phyloP scores from a whole-genome alignment of 2,329 filamentous ascomycete species.

The Fusarium longipes region DNA sequence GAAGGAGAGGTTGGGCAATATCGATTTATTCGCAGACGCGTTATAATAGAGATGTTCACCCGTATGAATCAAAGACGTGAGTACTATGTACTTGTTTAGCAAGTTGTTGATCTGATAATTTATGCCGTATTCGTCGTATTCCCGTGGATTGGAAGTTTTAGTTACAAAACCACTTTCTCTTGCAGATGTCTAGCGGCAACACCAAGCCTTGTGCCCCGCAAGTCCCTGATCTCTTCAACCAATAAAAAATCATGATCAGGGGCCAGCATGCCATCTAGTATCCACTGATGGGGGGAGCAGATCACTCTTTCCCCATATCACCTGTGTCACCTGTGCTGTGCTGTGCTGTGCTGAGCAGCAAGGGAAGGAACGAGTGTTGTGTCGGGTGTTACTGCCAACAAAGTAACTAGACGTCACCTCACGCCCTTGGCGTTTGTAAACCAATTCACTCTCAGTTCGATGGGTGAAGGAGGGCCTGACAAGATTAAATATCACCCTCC shows the following conservation, averaged over 20 bases:
- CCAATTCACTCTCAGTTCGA: neutral
- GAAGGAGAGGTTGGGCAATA: neutral
- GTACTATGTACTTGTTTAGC: neutral
- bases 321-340: constrained; percentile 32
- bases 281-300: constrained; percentile 24
- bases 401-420: constrained; percentile 28
- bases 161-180: neutral
- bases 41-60: neutral
- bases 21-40: neutral
- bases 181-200: constrained; percentile 20
- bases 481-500: constrained; percentile 36
- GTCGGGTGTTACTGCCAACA: constrained; percentile 14
- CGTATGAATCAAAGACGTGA: neutral
- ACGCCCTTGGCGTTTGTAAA: constrained; percentile 27
- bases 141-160: neutral
- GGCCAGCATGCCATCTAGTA: constrained; percentile 17
- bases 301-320: constrained; percentile 34
- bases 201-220: constrained; percentile 33
- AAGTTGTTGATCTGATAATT: neutral
- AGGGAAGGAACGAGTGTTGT: constrained; percentile 14
- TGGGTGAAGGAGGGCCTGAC: constrained; percentile 5
- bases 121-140: constrained; percentile 31
- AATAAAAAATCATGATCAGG: constrained; percentile 7
- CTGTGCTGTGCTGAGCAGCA: constrained; percentile 1
- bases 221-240: neutral